phyloP scores from a whole-genome alignment of 2,329 filamentous ascomycete species.

The Aspergillus sp. region DNA sequence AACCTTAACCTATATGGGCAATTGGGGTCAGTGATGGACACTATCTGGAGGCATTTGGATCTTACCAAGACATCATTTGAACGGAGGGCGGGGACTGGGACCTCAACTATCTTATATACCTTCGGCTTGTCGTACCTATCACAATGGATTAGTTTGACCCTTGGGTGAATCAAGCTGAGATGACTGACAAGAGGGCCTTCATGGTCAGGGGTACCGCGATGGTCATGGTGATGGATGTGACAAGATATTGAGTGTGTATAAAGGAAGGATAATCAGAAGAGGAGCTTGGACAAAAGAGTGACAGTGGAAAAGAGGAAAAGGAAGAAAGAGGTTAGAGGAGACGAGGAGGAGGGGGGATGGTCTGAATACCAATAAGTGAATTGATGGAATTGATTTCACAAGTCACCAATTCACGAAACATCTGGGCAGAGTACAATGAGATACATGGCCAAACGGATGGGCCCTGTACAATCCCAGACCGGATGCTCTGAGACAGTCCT shows the following conservation, averaged over 20 bases:
- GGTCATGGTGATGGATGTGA: slow-evolving; percentile 29
- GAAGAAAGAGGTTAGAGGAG: too few relatives aligned
- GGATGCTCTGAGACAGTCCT: too few relatives aligned
- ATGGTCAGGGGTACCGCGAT: slow-evolving; percentile 53
- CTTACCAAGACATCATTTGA: slow-evolving; percentile 59
- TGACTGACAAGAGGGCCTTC: slow-evolving; percentile 61
- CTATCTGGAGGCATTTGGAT: too few relatives aligned
- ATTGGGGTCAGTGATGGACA: background rate
- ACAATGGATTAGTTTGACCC: background rate
- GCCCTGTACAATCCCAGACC: too few relatives aligned
- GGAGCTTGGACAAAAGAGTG: background rate
- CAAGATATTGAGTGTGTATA: background rate
- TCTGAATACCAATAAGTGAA: too few relatives aligned
- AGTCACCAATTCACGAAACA: too few relatives aligned
- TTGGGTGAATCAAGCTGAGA: background rate
- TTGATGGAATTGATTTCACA: too few relatives aligned
- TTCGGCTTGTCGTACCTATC: slow-evolving; percentile 61
- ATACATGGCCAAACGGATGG: too few relatives aligned
- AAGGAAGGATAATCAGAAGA: background rate
- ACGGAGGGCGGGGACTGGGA: slow-evolving; percentile 61
- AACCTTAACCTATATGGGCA: slow-evolving; percentile 57
- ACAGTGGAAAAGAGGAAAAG: background rate
- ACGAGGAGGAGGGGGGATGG: too few relatives aligned
- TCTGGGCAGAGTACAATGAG: too few relatives aligned
- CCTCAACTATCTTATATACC: slow-evolving; percentile 60